A percentile compares a stretch with the other conserved stretches of the same genome.
Evolutionary conservation across 1,284 basidiomycete species (phyloP).

Genomic region (Pholiota adiposa): DNA sequence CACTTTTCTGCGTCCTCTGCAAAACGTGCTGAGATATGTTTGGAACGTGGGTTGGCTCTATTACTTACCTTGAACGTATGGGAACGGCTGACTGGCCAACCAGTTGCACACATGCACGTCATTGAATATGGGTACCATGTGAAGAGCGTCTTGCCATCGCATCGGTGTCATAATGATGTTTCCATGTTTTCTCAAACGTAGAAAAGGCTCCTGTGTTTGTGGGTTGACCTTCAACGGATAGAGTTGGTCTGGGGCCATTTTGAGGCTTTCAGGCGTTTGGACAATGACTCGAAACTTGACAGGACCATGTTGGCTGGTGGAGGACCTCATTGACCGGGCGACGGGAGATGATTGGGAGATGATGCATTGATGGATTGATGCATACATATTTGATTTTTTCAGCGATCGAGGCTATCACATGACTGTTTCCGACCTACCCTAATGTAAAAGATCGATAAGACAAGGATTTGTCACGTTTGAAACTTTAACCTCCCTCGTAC

Average conservation of each 20-base stretch:
- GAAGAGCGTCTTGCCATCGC: constrained; percentile 47
- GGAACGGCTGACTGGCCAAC: constrained; percentile 52
- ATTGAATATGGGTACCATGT: constrained; percentile 46
- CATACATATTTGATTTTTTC: constrained; percentile 1
- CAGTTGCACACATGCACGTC: constrained; percentile 52
- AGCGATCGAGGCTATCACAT: constrained; percentile 24
- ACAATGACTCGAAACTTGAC: too few species aligned
- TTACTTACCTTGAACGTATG: constrained; percentile 47
- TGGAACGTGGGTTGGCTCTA: background rate
- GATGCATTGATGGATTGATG: constrained; percentile 2
- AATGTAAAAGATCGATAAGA: constrained; percentile 40
- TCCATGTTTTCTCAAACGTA: constrained; percentile 52
- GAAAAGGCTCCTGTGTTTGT: constrained; percentile 52
- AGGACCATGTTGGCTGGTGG: background rate
- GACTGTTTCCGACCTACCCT: constrained; percentile 33
- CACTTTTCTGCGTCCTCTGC: constrained; percentile 41
- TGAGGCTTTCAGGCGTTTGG: background rate
- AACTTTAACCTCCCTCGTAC: constrained; percentile 38
- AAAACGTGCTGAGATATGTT: constrained; percentile 28
- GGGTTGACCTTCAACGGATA: constrained; percentile 39
- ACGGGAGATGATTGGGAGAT: background rate
- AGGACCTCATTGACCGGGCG: background rate
- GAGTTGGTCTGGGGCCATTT: constrained; percentile 20
- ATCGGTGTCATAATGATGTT: constrained; percentile 65
- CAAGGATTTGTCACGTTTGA: constrained; percentile 35